Evolutionary conservation across 2,329 filamentous ascomycete species (phyloP), one percentile per base, ranked within the genome.

Genomic region (Ophiognomonia clavigignenti-juglandacearum): DNA sequence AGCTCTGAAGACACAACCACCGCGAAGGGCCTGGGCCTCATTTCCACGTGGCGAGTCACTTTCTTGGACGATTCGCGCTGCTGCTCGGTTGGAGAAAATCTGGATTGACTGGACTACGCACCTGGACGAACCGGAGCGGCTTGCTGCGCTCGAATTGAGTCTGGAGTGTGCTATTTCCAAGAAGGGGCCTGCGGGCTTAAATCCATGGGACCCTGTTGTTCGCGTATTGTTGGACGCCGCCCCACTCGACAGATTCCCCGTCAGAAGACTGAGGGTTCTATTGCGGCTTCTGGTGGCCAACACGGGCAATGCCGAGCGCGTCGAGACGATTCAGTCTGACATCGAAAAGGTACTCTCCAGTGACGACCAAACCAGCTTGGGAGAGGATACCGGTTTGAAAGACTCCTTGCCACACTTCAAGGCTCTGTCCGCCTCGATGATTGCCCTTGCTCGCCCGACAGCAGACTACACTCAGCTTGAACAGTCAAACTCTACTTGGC

Each of bases 71-170:
- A 63, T 86, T 13, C 73, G 74, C 19, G 74, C 76, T 4, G 73
- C 86, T 42, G 70, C 82, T 23, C 82, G 80, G 53, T 68, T 85
- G 14, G 77, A 76, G 47, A 69, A 69, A 43, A 75, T 71, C n/a
- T 74, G 67, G 58, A 70, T 75, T 36, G 77, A 83, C 43, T 78
- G 78, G 73, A 74, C 74, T 2, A 72, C 72, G 46, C 68, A 75
- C 36, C 59, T 83, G 6, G 63, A 70, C 1, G 77, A 73, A 37
- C 53, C 61, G 6, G 77, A 78, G 61, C 77, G 74, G 50, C 74
- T 72, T 8, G 77, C 79, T 3, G 75, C 80, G 2, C 65, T 85
- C 16, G 80, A 86, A 53, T 76, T 85, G 56, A 68, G 82, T 24
- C 61, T 85, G 36, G 69, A 78, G 41, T 70, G 77, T 34, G 70